A percentile compares a stretch with the other conserved stretches of the same genome.
Evolutionary conservation across 2,329 filamentous ascomycete species (phyloP).

Genomic region (Paecilomyces fulvus): DNA sequence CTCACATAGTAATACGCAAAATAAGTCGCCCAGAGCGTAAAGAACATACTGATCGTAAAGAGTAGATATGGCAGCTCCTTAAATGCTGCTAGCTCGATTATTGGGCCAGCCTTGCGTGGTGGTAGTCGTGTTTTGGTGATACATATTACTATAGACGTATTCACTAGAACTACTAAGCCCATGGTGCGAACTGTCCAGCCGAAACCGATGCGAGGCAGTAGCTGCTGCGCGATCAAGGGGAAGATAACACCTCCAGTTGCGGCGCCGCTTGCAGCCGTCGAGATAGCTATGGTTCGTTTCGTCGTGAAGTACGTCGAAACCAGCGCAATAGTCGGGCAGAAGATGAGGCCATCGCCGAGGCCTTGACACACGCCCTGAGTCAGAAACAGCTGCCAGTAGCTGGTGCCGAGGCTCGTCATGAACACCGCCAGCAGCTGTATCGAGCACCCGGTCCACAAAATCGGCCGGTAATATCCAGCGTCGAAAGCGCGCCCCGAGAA

Average conservation of each 20-base stretch:
- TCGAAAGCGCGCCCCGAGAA: conserved; percentile 36
- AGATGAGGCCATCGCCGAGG: conserved; percentile 34
- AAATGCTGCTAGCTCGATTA: conserved; percentile 52
- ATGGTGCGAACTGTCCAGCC: conserved; percentile 40
- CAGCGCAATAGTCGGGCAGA: conserved; percentile 31
- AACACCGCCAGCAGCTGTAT: conserved; percentile 37
- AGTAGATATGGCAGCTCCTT: conserved; percentile 48
- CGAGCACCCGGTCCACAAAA: conserved; percentile 19
- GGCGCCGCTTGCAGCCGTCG: conserved; percentile 28
- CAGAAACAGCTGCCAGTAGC: conserved; percentile 44
- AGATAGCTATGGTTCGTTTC: conserved; percentile 31
- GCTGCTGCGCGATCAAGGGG: conserved; percentile 34
- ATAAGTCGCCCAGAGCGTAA: conserved; percentile 45
- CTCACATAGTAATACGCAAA: conserved; percentile 52
- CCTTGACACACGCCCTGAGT: conserved; percentile 37
- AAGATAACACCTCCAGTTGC: conserved; percentile 39
- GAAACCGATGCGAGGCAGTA: conserved; percentile 36
- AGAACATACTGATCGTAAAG: conserved; percentile 39
- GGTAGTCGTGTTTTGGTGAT: conserved; percentile 37
- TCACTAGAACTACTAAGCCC: conserved; percentile 38
- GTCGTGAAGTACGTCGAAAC: conserved; percentile 36
- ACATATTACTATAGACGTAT: conserved; percentile 17
- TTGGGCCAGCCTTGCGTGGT: conserved; percentile 9
- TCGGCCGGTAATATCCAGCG: conserved; percentile 30
- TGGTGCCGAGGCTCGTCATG: conserved; percentile 34